These are phyloP conservation scores for Gaillardinia entomophila DNA, from an alignment of 805 yeast species.

Conservation along the genomic window DNA sequence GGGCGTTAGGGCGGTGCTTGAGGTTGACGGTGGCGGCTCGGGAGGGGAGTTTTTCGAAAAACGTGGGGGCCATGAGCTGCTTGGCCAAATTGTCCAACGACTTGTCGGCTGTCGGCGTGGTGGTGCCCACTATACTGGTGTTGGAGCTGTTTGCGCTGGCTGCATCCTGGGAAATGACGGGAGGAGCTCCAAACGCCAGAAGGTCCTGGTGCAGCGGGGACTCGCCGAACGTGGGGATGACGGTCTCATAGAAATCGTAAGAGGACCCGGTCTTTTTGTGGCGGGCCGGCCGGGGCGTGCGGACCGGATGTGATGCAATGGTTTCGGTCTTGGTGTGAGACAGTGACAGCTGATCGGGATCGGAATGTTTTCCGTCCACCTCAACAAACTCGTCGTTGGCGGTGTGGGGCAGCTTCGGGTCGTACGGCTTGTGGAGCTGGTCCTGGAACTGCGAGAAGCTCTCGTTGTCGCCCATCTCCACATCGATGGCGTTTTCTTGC, in stretches of 20 bases:
- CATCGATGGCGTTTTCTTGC: constrained; percentile 20
- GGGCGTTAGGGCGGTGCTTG: constrained; percentile 8
- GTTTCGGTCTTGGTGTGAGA: constrained; percentile 4
- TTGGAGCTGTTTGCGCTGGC: not conserved
- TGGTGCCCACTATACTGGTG: not conserved
- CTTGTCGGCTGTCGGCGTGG: constrained; percentile 1
- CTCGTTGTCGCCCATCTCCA: constrained; percentile 31
- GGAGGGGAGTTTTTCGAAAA: constrained; percentile 35
- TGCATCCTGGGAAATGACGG: not conserved
- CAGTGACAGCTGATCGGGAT: constrained; percentile 3
- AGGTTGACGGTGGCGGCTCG: constrained; percentile 20
- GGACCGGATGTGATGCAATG: not conserved
- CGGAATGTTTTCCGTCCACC: constrained; percentile 5
- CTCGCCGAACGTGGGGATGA: constrained; percentile 21
- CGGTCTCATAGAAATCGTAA: constrained; percentile 38
- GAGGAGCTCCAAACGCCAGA: too few species aligned
- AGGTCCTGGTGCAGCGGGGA: not conserved
- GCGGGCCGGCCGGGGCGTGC: constrained; percentile 2
- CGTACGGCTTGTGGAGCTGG: constrained; percentile 25
- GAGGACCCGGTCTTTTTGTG: constrained; percentile 19
- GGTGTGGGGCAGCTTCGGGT: constrained; percentile 6
- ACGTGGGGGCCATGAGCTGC: constrained; percentile 28
- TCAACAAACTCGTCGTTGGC: constrained; percentile 2
- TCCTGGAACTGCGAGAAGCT: constrained; percentile 31
- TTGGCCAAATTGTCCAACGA: constrained; percentile 35